phyloP scores from a whole-genome alignment of 176 grass and related monocot genomes.

The Raddia distichophylla region DNA sequence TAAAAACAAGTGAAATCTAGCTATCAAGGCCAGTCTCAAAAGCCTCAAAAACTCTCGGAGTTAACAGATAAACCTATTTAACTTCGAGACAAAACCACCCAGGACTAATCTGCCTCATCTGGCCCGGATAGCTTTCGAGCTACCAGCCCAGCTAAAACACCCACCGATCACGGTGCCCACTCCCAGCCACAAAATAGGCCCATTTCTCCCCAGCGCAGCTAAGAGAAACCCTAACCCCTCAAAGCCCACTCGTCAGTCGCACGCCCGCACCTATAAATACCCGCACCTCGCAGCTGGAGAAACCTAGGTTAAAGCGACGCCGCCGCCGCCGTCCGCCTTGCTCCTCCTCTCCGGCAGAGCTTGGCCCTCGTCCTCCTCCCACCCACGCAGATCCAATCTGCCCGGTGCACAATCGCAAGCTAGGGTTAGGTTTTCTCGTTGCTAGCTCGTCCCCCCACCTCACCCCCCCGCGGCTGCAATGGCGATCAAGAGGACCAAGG shows the following conservation, averaged over 20 bases:
- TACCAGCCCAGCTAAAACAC: too few relatives aligned
- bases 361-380: slow-evolving; percentile 55
- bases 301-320: slow-evolving; percentile 77
- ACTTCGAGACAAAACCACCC: too few relatives aligned
- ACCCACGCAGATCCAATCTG: background rate
- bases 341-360: slow-evolving; percentile 28
- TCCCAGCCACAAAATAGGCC: background rate
- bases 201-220: background rate
- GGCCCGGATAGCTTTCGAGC: too few relatives aligned
- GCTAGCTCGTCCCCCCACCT: background rate
- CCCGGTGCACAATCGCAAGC: background rate
- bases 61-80: too few relatives aligned
- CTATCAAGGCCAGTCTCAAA: too few relatives aligned
- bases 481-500: slow-evolving; percentile 80
- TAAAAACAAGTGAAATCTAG: too few relatives aligned
- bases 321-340: slow-evolving; percentile 65
- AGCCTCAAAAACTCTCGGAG: too few relatives aligned
- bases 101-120: too few relatives aligned
- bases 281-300: background rate
- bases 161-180: too few relatives aligned
- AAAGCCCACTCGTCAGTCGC: background rate
- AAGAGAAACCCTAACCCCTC: slow-evolving; percentile 23
- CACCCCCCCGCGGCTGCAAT: slow-evolving; percentile 32
- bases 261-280: background rate
- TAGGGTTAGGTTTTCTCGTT: slow-evolving; percentile 9